Base-by-base conservation (phyloP, 768 basidiomycete species). In the Naganishia randhawae region DNA sequence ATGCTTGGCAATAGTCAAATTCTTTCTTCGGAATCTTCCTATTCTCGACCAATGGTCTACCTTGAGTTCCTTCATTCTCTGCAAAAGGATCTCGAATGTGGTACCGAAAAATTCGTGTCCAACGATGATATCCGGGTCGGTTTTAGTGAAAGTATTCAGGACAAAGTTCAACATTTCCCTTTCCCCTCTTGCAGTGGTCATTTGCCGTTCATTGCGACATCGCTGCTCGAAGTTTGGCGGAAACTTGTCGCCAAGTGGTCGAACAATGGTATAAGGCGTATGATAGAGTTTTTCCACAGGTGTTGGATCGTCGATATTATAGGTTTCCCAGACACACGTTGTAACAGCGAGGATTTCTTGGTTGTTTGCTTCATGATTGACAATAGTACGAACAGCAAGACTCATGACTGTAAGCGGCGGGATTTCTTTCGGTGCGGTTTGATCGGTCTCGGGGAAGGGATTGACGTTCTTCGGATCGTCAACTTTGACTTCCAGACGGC, bases 51-150 rank as follows among this genome's bases (percentile, higher is more conserved):
- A 98, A 77, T 96, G 89, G 62, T 95, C 91, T 9, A 86, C 86
- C 76, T 94, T 92, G 52, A 92, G 84, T 66, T 95, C 90, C 69
- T 87, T 86, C 89, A 98, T 89, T 0, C 96, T 88, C 74, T 90
- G 87, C 14, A 99, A 84, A 22, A 99, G 83, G 16, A 96, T 89
- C 73, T 98, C 96, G 27, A 96, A 84, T 0, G 89, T 88, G 29
- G 89, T 89, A 5, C 91, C 92, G 5, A 92, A 82, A 78, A 99
- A 96, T 63, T 97, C 93, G 73, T 98, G 92, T 0, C 96, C 94
- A 39, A 99, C 85, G 63, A 98, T 86, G 25, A 97, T 86, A 74
- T 99, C 96, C 0, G 96, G 94, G 74, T 99, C 96, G 22, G 90
- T 85, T 75, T 89, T 89, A 71, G 41, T 50, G 48, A 42, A 77